phyloP scores from a whole-genome alignment of 148 eudicot genomes.

The Dysphania ambrosioides region DNA sequence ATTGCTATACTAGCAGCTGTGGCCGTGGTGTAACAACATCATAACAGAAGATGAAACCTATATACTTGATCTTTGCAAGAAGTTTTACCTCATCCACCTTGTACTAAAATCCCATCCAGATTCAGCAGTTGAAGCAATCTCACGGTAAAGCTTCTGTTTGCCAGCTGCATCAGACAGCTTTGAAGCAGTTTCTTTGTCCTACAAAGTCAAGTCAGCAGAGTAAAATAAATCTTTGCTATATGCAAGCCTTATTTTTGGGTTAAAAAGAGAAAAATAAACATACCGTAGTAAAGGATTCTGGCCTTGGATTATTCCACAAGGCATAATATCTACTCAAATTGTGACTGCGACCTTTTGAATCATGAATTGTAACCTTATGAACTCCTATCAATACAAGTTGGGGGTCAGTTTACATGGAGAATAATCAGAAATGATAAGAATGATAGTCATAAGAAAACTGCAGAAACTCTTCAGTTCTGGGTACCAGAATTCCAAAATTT shows the following conservation, averaged over 20 bases:
- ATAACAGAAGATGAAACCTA: too few species aligned
- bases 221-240: conserved; percentile 3
- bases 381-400: conserved; percentile 39
- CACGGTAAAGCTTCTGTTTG: conserved; percentile 59
- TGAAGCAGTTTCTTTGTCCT: conserved; percentile 73
- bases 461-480: neutral
- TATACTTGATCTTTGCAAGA: too few species aligned
- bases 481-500: conserved; percentile 80
- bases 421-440: neutral
- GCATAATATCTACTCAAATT: conserved; percentile 79
- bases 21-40: too few species aligned
- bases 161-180: conserved; percentile 36
- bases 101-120: conserved; percentile 97
- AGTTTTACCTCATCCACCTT: conserved; percentile 86
- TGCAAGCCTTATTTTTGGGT: neutral
- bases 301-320: conserved; percentile 88
- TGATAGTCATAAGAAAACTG: neutral
- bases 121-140: conserved; percentile 85
- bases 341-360: conserved; percentile 46
- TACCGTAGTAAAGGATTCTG: conserved; percentile 82
- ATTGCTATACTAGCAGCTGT: too few species aligned
- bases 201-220: conserved; percentile 7
- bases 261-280: conserved; percentile 20
- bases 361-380: conserved; percentile 65
- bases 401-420: neutral